A percentile compares a stretch with the other conserved stretches of the same genome.
Evolutionary conservation across 768 basidiomycete species (phyloP).

Genomic region (Hericium erinaceus): DNA sequence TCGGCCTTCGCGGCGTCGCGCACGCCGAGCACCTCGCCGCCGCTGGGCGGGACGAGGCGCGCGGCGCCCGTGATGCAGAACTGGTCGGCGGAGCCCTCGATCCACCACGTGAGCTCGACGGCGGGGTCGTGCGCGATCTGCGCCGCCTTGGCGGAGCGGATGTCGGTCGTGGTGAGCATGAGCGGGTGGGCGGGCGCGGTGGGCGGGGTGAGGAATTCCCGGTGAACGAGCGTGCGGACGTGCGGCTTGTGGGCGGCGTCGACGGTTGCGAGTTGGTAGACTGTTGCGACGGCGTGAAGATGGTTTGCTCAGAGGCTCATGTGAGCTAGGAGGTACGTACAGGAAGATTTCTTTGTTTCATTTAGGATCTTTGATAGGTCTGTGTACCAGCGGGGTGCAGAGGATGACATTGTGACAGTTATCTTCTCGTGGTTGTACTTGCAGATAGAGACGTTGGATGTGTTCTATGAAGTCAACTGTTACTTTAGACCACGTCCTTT

Average conservation of each 20-base stretch:
- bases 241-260: slow-evolving; percentile 38
- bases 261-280: slow-evolving; percentile 52
- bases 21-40: slow-evolving; percentile 29
- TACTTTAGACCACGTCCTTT: too few species aligned
- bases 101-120: slow-evolving; percentile 72
- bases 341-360: slow-evolving; percentile 16
- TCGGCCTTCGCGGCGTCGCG: slow-evolving; percentile 10
- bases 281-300: slow-evolving; percentile 23
- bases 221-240: slow-evolving; percentile 59
- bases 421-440: too few species aligned
- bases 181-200: slow-evolving; percentile 42
- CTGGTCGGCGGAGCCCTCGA: slow-evolving; percentile 55
- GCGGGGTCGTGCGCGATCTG: slow-evolving; percentile 41
- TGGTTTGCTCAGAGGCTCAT: neutral
- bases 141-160: slow-evolving; percentile 57
- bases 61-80: slow-evolving; percentile 58
- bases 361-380: slow-evolving; percentile 18
- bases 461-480: too few species aligned
- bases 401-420: neutral
- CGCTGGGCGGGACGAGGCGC: slow-evolving; percentile 38
- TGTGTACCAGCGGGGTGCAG: slow-evolving; percentile 20
- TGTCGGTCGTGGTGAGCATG: slow-evolving; percentile 60
- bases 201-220: slow-evolving; percentile 41
- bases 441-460: too few species aligned
- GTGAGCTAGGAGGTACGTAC: slow-evolving; percentile 7